These are phyloP conservation scores for Paramecium octaurelia DNA, from an alignment of 73 alveolate species.

Conservation along the genomic window DNA sequence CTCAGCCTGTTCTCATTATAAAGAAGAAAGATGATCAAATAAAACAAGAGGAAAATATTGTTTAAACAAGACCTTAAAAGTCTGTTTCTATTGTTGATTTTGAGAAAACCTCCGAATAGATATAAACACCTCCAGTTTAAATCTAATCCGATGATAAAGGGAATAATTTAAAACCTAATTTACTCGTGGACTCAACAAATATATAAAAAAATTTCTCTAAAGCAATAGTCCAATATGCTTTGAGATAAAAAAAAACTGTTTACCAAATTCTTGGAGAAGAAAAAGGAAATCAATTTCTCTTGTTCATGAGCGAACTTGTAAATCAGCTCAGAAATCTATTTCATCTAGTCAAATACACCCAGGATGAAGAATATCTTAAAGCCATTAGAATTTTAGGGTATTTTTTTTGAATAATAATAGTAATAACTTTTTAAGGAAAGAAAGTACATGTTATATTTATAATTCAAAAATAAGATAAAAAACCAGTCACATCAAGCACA, in stretches of 20 bases:
- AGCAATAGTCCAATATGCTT: conserved; percentile 3
- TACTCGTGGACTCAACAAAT: conserved; percentile 1
- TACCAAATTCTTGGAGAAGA: conserved; percentile 19
- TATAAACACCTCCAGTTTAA: background rate
- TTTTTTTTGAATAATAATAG: background rate
- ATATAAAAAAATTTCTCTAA: conserved; percentile 24
- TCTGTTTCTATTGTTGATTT: background rate
- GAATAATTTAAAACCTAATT: background rate
- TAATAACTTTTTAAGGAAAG: conserved; percentile 3
- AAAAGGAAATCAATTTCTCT: background rate
- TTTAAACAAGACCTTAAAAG: background rate
- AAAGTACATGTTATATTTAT: background rate
- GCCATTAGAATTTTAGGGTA: conserved; percentile 33
- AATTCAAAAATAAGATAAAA: conserved; percentile 32
- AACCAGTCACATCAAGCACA: conserved; percentile 22
- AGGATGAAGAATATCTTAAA: conserved; percentile 20
- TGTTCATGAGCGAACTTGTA: background rate
- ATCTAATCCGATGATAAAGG: background rate
- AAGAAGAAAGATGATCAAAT: background rate
- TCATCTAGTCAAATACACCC: background rate
- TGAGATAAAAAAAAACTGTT: background rate
- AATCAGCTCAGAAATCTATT: background rate
- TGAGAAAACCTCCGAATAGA: background rate
- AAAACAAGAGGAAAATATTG: background rate
- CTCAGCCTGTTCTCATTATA: background rate